Conservation (phyloP, 805 yeast species). For the Pichia scutulata region DNA sequence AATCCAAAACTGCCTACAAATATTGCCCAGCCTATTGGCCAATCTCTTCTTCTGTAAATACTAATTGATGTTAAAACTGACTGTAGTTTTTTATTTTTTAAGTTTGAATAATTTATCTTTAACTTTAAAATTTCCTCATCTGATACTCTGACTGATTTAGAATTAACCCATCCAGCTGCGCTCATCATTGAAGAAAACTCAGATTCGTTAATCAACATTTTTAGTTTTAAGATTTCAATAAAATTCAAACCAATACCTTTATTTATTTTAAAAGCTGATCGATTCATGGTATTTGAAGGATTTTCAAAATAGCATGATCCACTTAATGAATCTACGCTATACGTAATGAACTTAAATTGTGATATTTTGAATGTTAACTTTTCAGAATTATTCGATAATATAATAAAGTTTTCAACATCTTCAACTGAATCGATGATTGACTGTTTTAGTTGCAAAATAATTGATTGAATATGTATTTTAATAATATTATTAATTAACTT, state of each 20-base stretch:
- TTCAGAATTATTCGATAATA: constrained; percentile 16
- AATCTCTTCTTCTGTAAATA: constrained; percentile 41
- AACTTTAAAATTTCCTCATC: constrained; percentile 40
- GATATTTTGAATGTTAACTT: constrained; percentile 24
- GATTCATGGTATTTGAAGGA: constrained; percentile 33
- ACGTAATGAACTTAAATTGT: constrained; percentile 24
- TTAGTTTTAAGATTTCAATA: constrained; percentile 35
- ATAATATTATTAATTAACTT: constrained; percentile 32
- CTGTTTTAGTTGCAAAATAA: constrained; percentile 28
- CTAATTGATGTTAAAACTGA: constrained; percentile 19
- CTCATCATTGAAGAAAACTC: constrained; percentile 50
- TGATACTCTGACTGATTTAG: constrained; percentile 43
- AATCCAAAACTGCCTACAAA: constrained; percentile 32
- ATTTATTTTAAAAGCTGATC: constrained; percentile 28
- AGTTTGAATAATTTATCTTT: constrained; percentile 26
- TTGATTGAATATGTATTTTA: constrained; percentile 32
- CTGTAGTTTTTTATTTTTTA: constrained; percentile 17
- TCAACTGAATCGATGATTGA: constrained; percentile 23
- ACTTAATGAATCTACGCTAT: constrained; percentile 28
- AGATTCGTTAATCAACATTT: constrained; percentile 40
- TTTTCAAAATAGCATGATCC: constrained; percentile 40
- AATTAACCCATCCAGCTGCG: constrained; percentile 65
- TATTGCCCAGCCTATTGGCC: constrained; percentile 54
- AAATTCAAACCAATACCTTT: constrained; percentile 21
- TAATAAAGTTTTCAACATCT: constrained; percentile 24